Conservation (phyloP, 2,329 filamentous ascomycete genomes). For the Curvularia verruculosa region DNA sequence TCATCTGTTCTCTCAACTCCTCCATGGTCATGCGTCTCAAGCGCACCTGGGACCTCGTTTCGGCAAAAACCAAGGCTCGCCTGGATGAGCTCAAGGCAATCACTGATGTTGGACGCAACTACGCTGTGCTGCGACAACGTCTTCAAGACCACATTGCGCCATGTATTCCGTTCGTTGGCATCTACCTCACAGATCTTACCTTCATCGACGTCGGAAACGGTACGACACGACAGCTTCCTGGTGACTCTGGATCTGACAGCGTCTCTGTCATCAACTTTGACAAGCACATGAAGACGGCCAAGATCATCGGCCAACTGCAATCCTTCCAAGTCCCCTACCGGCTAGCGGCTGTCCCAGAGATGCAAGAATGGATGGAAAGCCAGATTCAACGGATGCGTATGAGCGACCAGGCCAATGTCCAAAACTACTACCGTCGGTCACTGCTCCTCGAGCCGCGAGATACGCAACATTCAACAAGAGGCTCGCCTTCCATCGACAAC, state of each 20-base stretch:
- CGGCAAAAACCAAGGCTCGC: constrained; percentile 78
- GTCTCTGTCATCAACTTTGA: constrained; percentile 95
- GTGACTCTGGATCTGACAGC: constrained; percentile 62
- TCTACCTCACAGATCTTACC: constrained; percentile 93
- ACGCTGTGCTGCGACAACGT: constrained; percentile 80
- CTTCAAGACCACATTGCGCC: constrained; percentile 87
- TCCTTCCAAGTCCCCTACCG: constrained; percentile 94
- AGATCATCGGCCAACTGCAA: constrained; percentile 94
- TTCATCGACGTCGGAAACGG: constrained; percentile 96
- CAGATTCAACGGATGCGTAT: constrained; percentile 78
- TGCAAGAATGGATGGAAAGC: constrained; percentile 90
- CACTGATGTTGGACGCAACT: constrained; percentile 89
- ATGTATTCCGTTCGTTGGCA: constrained; percentile 93
- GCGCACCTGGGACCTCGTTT: constrained; percentile 90
- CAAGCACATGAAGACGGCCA: constrained; percentile 92
- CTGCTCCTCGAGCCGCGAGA: constrained; percentile 81
- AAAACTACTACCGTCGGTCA: constrained; percentile 80
- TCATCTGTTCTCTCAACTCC: constrained; percentile 91
- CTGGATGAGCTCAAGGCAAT: constrained; percentile 81
- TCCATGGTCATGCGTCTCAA: constrained; percentile 88
- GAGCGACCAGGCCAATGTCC: constrained; percentile 66
- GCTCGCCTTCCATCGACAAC: constrained; percentile 36
- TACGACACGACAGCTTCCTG: constrained; percentile 76
- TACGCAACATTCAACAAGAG: constrained; percentile 35
- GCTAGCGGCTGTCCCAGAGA: constrained; percentile 79